Evolutionary conservation across 2,329 filamentous ascomycete genomes (phyloP).

Genomic region (Sclerotinia borealis): DNA sequence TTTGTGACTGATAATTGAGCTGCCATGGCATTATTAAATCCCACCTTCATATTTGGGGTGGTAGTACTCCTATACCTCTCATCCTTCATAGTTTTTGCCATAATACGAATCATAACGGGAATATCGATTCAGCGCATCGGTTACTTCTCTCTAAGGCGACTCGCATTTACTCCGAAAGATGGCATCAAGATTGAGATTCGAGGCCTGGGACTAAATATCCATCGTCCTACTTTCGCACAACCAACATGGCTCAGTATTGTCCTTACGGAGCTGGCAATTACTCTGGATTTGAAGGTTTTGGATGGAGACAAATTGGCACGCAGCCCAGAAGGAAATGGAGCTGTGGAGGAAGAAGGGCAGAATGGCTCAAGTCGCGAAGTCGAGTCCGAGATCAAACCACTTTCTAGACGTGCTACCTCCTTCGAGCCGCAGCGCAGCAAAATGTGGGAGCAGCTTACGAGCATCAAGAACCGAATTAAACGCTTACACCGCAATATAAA

Average conservation of each 20-base stretch:
- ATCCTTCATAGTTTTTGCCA: conserved; percentile 88
- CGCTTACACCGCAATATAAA: conserved; percentile 77
- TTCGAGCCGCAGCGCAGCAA: conserved; percentile 49
- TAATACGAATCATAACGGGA: conserved; percentile 86
- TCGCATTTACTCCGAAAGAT: conserved; percentile 84
- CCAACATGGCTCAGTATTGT: conserved; percentile 94
- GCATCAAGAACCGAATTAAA: conserved; percentile 80
- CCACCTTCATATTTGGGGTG: conserved; percentile 81
- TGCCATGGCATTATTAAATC: conserved; percentile 59
- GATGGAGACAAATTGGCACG: conserved; percentile 38
- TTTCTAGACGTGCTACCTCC: conserved; percentile 22
- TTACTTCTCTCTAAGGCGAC: conserved; percentile 82
- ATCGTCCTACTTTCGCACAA: conserved; percentile 92
- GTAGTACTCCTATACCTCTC: conserved; percentile 81
- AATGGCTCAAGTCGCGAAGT: conserved; percentile 19
- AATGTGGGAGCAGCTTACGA: conserved; percentile 75
- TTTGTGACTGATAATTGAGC: conserved; percentile 7
- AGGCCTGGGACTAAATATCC: conserved; percentile 78
- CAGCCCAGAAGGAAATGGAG: conserved; percentile 22
- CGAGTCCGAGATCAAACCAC: conserved; percentile 21
- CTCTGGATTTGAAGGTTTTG: conserved; percentile 67
- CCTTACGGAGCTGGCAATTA: conserved; percentile 77
- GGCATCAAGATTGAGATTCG: conserved; percentile 86
- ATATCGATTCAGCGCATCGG: conserved; percentile 94
- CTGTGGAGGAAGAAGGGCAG: conserved; percentile 23